Percentiles rank a stretch among this genome's conserved stretches.
Conservation (phyloP, 768 basidiomycete genomes). For the Cystobasidium ongulense region DNA sequence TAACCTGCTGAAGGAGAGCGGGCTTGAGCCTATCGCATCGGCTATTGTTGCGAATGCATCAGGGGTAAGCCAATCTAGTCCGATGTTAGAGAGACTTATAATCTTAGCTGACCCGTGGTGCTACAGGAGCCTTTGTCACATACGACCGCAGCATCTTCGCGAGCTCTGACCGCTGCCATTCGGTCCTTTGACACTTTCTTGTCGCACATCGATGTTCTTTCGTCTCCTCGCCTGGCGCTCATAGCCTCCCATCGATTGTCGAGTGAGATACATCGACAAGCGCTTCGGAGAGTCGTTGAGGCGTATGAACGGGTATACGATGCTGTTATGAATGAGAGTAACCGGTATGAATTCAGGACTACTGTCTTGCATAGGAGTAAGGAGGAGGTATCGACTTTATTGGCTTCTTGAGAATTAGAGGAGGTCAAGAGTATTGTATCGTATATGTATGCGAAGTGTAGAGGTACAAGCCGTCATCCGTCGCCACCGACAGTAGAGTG, state of each 20-base stretch:
- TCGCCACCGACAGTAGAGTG: background rate
- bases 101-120: background rate
- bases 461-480: background rate
- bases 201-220: constrained; percentile 62
- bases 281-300: constrained; percentile 58
- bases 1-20: constrained; percentile 47
- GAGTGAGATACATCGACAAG: constrained; percentile 64
- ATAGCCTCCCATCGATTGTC: constrained; percentile 63
- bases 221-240: constrained; percentile 67
- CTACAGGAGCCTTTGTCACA: constrained; percentile 66
- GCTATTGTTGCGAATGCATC: constrained; percentile 43
- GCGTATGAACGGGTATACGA: constrained; percentile 69
- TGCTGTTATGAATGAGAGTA: constrained; percentile 63
- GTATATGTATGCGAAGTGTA: too few species aligned
- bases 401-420: constrained; percentile 11
- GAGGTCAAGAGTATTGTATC: too few species aligned
- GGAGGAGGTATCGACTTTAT: constrained; percentile 40
- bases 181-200: constrained; percentile 70
- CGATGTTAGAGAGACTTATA: background rate
- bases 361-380: constrained; percentile 37
- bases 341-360: constrained; percentile 69
- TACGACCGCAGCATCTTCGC: constrained; percentile 58
- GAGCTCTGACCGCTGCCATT: constrained; percentile 56
- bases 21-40: constrained; percentile 46
- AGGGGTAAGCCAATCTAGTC: constrained; percentile 44